Conservation (phyloP, 306 rosid species). For the cucumber (Cucumis sativus) region Cucumber_9930_V3 NC_026659.2:4073001-4073500, state of each 20-base stretch:
- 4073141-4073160: too few species aligned
- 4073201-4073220: background rate
- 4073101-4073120: too few species aligned
- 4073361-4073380: constrained; percentile 1
- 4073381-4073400: background rate
- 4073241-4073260: background rate
- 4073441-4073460: background rate
- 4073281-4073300: constrained; percentile 2
- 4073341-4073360: background rate
- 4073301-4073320: background rate
- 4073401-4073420: background rate
- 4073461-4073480: background rate
- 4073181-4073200: too few species aligned
- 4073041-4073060: too few species aligned
- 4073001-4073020: background rate
- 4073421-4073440: background rate
- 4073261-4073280: background rate
- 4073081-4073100: too few species aligned
- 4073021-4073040: background rate
- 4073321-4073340: background rate
- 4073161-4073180: too few species aligned
- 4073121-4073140: too few species aligned
- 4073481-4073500: background rate
- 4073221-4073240: background rate
- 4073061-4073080: too few species aligned